phyloP scores from a whole-genome alignment of 345 rosid genomes.

The Combretum micranthum region DNA sequence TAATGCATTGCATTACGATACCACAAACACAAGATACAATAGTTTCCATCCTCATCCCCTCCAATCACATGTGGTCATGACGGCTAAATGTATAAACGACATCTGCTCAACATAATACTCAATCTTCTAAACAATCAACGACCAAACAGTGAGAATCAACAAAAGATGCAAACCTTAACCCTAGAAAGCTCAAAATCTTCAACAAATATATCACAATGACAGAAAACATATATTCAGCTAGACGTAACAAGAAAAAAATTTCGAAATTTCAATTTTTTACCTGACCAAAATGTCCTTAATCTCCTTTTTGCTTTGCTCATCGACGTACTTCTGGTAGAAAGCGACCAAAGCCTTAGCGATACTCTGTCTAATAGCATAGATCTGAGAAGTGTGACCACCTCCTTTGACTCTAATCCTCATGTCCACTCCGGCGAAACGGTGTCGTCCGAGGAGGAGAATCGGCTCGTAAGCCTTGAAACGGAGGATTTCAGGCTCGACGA shows the following conservation, averaged over 20 bases:
- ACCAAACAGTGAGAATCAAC: too few species aligned
- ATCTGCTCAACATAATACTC: too few species aligned
- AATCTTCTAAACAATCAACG: too few species aligned
- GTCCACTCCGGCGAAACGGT: constrained; percentile 66
- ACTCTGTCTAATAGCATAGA: constrained; percentile 88
- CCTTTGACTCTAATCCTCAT: constrained; percentile 69
- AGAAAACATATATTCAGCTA: too few species aligned
- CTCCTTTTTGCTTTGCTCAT: constrained; percentile 90
- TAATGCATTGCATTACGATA: too few species aligned
- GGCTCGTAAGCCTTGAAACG: constrained; percentile 76
- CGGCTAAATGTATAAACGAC: too few species aligned
- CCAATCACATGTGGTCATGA: too few species aligned
- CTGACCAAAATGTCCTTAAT: constrained; percentile 72
- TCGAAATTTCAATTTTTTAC: constrained; percentile 20
- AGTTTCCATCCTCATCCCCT: too few species aligned
- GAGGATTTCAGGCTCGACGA: constrained; percentile 72
- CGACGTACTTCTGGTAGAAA: constrained; percentile 76
- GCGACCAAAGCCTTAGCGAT: constrained; percentile 86
- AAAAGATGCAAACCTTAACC: too few species aligned
- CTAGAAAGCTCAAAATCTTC: too few species aligned
- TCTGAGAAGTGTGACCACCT: constrained; percentile 73
- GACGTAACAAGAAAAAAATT: too few species aligned
- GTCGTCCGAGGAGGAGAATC: constrained; percentile 67
- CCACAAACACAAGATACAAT: too few species aligned
- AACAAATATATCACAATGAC: background rate